phyloP scores from a whole-genome alignment of 345 rosid genomes.

The Sisymbrium altissimum region DNA sequence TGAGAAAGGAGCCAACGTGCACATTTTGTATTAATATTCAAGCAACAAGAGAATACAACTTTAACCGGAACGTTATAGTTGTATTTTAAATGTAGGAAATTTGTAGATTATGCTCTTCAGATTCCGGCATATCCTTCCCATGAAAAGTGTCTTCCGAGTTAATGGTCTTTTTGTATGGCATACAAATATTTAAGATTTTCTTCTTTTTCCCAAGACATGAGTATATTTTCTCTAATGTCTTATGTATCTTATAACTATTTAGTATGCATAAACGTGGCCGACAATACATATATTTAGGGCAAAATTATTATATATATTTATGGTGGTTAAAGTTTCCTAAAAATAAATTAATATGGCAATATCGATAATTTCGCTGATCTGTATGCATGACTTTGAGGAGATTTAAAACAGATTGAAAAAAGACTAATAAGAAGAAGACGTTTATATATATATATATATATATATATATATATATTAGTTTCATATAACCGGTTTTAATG shows the following conservation, averaged over 20 bases:
- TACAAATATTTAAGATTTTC: neutral
- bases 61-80: neutral
- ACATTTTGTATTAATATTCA: slow-evolving; percentile 5
- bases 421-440: neutral
- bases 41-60: slow-evolving; percentile 3
- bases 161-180: slow-evolving; percentile 12
- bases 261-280: slow-evolving; percentile 16
- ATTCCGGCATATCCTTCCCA: slow-evolving; percentile 31
- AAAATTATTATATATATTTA: neutral
- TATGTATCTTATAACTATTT: neutral
- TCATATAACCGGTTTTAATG: neutral
- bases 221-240: neutral
- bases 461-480: neutral
- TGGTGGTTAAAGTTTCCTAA: neutral
- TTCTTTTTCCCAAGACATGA: neutral
- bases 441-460: too few species aligned
- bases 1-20: slow-evolving; percentile 17
- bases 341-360: neutral
- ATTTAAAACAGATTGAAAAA: neutral
- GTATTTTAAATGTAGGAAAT: neutral
- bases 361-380: neutral
- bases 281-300: neutral
- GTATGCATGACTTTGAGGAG: neutral
- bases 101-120: slow-evolving; percentile 19
- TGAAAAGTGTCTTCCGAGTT: slow-evolving; percentile 2